Evolutionary conservation across 2,329 filamentous ascomycete species (phyloP).

Genomic region (Lachnellula subtilissima): DNA sequence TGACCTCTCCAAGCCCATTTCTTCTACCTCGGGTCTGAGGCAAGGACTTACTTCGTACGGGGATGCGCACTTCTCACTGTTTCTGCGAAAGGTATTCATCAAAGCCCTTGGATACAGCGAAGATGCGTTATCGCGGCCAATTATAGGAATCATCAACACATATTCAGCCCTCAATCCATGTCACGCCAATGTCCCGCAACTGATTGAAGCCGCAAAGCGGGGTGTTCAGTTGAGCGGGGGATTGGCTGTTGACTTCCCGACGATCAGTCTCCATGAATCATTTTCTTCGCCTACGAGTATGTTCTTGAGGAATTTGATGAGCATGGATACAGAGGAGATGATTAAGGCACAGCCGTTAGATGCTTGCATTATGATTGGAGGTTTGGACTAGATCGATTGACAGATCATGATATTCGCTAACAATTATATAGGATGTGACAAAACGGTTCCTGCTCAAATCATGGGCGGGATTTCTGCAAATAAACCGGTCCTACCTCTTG

Average conservation of each 20-base stretch:
- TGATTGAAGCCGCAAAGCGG: conserved; percentile 65
- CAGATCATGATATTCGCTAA: background rate
- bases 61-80: conserved; percentile 70
- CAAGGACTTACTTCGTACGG: conserved; percentile 65
- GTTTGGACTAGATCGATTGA: conserved; percentile 33
- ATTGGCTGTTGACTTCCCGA: conserved; percentile 67
- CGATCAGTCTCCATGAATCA: conserved; percentile 65
- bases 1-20: conserved; percentile 51
- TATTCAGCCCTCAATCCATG: conserved; percentile 71
- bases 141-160: conserved; percentile 72
- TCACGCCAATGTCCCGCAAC: conserved; percentile 66
- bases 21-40: conserved; percentile 49
- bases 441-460: conserved; percentile 67
- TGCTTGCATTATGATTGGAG: conserved; percentile 62
- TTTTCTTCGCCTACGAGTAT: conserved; percentile 70
- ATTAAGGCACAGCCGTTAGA: conserved; percentile 67
- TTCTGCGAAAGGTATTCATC: conserved; percentile 72
- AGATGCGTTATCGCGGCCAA: conserved; percentile 63
- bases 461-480: conserved; percentile 74
- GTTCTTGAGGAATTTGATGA: conserved; percentile 71
- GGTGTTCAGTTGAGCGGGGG: conserved; percentile 64
- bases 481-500: conserved; percentile 63
- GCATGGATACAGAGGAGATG: conserved; percentile 79
- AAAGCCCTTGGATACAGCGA: conserved; percentile 71
- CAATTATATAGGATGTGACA: conserved; percentile 58